Conservation (phyloP, 2,329 filamentous ascomycete species). For the Dothideomycetes sp. region DNA sequence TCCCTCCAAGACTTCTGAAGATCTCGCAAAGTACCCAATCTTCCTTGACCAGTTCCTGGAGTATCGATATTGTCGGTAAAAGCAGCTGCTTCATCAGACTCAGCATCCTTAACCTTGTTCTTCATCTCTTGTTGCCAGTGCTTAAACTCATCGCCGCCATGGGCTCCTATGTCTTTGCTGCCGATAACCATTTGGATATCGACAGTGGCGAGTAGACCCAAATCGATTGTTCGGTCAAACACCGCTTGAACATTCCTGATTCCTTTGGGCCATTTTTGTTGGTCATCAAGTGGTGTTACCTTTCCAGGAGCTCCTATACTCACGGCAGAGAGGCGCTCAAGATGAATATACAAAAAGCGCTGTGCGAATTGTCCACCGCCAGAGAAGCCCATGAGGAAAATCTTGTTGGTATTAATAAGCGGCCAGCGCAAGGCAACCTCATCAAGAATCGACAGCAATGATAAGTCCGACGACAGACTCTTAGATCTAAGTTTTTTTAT, state of each 20-base stretch:
- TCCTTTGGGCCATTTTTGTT: conserved; percentile 4
- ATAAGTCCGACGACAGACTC: background rate
- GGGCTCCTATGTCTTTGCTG: conserved; percentile 1
- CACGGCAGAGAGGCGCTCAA: background rate
- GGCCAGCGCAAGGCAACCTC: conserved; percentile 1
- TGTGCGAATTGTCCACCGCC: conserved; percentile 8
- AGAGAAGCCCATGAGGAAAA: conserved; percentile 8
- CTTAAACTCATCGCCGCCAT: conserved; percentile 2
- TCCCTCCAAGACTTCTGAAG: background rate
- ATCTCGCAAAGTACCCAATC: background rate
- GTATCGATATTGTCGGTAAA: background rate
- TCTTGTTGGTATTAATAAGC: background rate
- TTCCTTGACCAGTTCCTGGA: background rate
- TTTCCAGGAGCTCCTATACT: conserved; percentile 8
- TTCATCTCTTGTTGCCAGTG: background rate
- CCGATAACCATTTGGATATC: conserved; percentile 5
- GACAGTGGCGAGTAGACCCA: background rate
- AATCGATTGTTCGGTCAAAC: background rate
- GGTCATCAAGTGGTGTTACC: background rate
- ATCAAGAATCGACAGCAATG: conserved; percentile 2
- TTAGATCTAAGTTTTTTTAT: conserved; percentile 7
- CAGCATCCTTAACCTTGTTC: background rate
- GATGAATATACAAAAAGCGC: conserved; percentile 2
- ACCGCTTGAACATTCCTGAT: background rate
- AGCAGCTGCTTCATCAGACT: background rate